phyloP scores from a whole-genome alignment of 2,329 filamentous ascomycete species.

The Hypoxylon sp. region DNA sequence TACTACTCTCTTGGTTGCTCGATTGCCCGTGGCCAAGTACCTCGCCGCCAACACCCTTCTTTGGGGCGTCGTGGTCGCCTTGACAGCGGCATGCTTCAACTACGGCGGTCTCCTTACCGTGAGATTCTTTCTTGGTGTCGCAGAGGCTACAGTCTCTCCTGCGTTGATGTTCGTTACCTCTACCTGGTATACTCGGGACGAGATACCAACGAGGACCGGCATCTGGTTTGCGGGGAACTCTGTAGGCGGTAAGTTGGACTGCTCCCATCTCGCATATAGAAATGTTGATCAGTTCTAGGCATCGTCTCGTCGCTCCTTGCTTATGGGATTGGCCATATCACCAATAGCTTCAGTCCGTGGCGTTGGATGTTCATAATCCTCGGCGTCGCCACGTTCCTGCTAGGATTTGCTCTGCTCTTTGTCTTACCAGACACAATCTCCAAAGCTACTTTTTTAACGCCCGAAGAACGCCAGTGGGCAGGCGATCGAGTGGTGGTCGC shows the following conservation, averaged over 20 bases:
- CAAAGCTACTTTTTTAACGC: slow-evolving; percentile 63
- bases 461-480: slow-evolving; percentile 59
- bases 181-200: slow-evolving; percentile 64
- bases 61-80: slow-evolving; percentile 58
- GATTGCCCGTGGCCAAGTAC: slow-evolving; percentile 57
- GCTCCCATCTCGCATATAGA: not conserved
- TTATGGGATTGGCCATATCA: slow-evolving; percentile 64
- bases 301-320: slow-evolving; percentile 59
- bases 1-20: slow-evolving; percentile 57
- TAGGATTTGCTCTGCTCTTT: slow-evolving; percentile 57
- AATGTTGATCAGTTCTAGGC: slow-evolving; percentile 32
- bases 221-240: slow-evolving; percentile 64
- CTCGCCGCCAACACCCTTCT: slow-evolving; percentile 57
- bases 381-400: slow-evolving; percentile 59
- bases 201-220: slow-evolving; percentile 61
- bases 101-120: slow-evolving; percentile 59
- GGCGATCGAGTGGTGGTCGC: slow-evolving; percentile 56
- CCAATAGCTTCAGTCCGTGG: slow-evolving; percentile 57
- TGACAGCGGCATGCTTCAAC: slow-evolving; percentile 55
- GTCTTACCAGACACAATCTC: slow-evolving; percentile 62
- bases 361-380: slow-evolving; percentile 66
- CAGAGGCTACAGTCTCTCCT: slow-evolving; percentile 63
- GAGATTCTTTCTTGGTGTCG: slow-evolving; percentile 62
- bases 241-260: slow-evolving; percentile 47
- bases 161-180: slow-evolving; percentile 64